Evolutionary conservation across 306 rosid genomes (phyloP), one percentile per base, ranked within the genome.

Genomic region (Glycine soja): DNA sequence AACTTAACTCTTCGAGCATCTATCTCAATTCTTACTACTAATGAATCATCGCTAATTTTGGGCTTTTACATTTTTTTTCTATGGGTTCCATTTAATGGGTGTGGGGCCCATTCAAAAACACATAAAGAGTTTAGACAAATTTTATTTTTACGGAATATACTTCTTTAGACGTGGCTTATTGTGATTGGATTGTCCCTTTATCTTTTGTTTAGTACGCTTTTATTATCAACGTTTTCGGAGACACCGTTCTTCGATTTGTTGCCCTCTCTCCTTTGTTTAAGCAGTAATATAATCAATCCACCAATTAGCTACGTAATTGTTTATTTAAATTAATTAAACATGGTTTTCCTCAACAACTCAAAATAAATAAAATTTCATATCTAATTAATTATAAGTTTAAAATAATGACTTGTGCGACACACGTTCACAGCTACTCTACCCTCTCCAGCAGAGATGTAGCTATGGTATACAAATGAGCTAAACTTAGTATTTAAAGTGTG

Each of bases 71-170:
- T 2, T 36, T 36, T 36, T 36, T 15, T 16, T 11, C 10, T 2
- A 1, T 30, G 18, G 43, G 68, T 62, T 16, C 16, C 68, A 59
- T 6, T 9, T 24, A 10, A 38, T 2, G n/a, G 10, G 9, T 45
- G 24, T 63, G 56, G 83, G 85, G 16, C 85, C 85, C 24, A 36
- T 7, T 58, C 24, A 36, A 48, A 36, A 48, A 61, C 74, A 42
- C 62, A 7, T 2, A n/a, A 63, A n/a, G 45, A 14, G 8, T 53
- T 10, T 74, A 24, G 72, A 30, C 76, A 7, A 24, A n/a, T n/a
- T n/a, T n/a, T n/a, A n/a, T n/a, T 56, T 46, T 30, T 0, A 32
- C 3, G n/a, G 86, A 43, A 42, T 52, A 77, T 62, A 56, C 74
- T 42, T 70, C 6, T 51, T 34, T 3, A 36, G 3, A 38, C 80